Base-by-base conservation (phyloP, 2,329 filamentous ascomycete species). In the Trichoderma koningiopsis region DNA sequence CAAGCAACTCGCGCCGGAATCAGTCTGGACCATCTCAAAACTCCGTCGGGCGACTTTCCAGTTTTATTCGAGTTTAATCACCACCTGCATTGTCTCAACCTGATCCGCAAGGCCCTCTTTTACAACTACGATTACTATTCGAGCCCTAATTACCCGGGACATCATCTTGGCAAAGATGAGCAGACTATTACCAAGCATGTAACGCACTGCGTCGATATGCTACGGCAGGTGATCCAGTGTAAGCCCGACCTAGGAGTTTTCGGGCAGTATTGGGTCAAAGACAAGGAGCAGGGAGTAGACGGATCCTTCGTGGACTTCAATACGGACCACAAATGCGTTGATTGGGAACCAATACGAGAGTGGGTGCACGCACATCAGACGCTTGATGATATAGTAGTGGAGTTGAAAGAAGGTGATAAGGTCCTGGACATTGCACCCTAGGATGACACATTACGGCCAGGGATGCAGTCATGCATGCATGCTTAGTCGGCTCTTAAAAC, bases 251-350 rank as follows among this genome's bases (percentile, higher is more conserved):
- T 67, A 6, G 63, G 63, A 5, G 63, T 67, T 13, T 67, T 67
- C 22, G 63, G 63, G 8, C 63, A 67, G 55, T 67, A 67, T 22
- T 67, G 63, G 63, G 63, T 67, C 5, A 67, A 33, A n/a, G 63
- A 67, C 40, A 29, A 57, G 37, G 37, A 40, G 11, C 40, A 67
- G 63, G 63, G 63, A 11, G 29, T 67, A 31, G 63, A 67, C 19
- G 63, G 63, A n/a, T 67, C 63, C 19, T 67, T 67, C 37, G 63
- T 67, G 37, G 63, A 67, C 31, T 67, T 67, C 37, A 67, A 67
- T 19, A 67, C 63, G 27, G 29, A 67, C 29, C 63, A 67, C 31
- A 67, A 59, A n/a, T 67, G 63, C 19, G 52, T 67, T 29, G 63
- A 67, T 37, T 67, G 63, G 63, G 63, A 67, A 10, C 63, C 63